Evolutionary conservation across 305 asterid genomes (phyloP).

Genomic region (Fraxinus platypoda): DNA sequence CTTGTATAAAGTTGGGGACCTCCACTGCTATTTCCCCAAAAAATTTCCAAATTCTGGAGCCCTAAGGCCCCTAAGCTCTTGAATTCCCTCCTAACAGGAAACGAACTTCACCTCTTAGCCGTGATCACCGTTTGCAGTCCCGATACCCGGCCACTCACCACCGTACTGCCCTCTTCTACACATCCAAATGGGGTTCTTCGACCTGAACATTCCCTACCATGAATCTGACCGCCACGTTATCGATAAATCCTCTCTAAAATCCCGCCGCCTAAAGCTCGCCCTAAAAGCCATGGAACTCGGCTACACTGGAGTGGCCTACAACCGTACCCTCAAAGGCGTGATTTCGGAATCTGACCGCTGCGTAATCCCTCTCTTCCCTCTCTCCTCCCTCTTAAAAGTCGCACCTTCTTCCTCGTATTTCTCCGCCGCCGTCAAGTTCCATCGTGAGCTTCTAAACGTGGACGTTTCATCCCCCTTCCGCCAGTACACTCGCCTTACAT

Average conservation of each 20-base stretch:
- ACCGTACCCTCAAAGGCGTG: slow-evolving; percentile 74
- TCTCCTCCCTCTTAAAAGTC: slow-evolving; percentile 47
- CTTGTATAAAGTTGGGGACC: not conserved
- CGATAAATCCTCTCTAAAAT: slow-evolving; percentile 40
- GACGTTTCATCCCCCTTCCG: slow-evolving; percentile 63
- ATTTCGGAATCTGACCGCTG: slow-evolving; percentile 86
- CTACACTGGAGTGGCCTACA: slow-evolving; percentile 81
- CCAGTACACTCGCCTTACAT: slow-evolving; percentile 80
- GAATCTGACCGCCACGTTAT: slow-evolving; percentile 60
- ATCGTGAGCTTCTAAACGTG: slow-evolving; percentile 59
- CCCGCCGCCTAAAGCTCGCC: slow-evolving; percentile 66
- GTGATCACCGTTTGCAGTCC: not conserved
- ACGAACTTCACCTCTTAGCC: not conserved
- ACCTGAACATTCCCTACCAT: slow-evolving; percentile 65
- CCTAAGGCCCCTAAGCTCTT: not conserved
- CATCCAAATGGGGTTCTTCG: slow-evolving; percentile 68
- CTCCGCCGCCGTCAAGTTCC: slow-evolving; percentile 62
- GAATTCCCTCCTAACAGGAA: not conserved
- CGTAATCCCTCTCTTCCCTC: slow-evolving; percentile 56
- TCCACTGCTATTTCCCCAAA: not conserved
- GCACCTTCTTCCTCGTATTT: slow-evolving; percentile 62
- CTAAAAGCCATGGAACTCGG: slow-evolving; percentile 80
- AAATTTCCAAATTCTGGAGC: not conserved
- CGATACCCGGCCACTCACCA: not conserved
- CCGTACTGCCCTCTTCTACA: not conserved